Percentiles rank a stretch among this genome's conserved stretches.
Evolutionary conservation across 768 basidiomycete genomes (phyloP).

Genomic region (Dacryopinax spathularia): DNA sequence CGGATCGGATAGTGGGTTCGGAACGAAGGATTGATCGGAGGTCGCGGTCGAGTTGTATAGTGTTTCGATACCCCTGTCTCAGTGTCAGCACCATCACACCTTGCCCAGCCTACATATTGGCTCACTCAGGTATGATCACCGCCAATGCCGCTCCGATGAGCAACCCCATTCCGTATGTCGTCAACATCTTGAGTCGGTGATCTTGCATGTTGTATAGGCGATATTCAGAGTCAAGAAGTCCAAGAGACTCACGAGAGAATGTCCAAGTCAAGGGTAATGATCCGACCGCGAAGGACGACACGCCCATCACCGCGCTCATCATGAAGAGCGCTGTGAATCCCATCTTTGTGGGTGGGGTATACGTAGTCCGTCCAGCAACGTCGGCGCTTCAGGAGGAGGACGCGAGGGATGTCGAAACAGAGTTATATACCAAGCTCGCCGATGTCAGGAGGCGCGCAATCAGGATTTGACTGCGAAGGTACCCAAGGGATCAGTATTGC

Average conservation of each 20-base stretch:
- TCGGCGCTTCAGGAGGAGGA: background rate
- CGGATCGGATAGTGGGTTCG: slow-evolving; percentile 22
- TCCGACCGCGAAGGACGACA: background rate
- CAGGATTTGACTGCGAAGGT: background rate
- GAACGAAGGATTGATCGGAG: slow-evolving; percentile 12
- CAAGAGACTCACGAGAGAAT: slow-evolving; percentile 1
- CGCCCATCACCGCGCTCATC: slow-evolving; percentile 2
- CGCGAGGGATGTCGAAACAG: background rate
- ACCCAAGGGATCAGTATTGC: background rate
- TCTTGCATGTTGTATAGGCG: slow-evolving; percentile 26
- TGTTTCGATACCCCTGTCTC: slow-evolving; percentile 55
- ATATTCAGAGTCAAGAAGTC: background rate
- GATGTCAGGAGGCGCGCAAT: background rate
- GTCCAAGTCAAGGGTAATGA: slow-evolving; percentile 1
- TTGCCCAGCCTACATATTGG: too few species aligned
- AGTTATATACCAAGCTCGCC: background rate
- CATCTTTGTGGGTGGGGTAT: background rate
- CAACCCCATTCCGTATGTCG: slow-evolving; percentile 62
- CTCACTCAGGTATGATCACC: slow-evolving; percentile 87
- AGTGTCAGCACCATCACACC: background rate
- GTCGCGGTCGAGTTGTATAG: slow-evolving; percentile 25
- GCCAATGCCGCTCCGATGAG: slow-evolving; percentile 81
- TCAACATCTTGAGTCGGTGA: slow-evolving; percentile 34
- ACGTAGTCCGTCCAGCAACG: background rate
- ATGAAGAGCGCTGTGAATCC: background rate